Evolutionary conservation across 495 filamentous ascomycete species (phyloP), one percentile per base, ranked within the genome.

Genomic region (Aspergillus cavernicola): DNA sequence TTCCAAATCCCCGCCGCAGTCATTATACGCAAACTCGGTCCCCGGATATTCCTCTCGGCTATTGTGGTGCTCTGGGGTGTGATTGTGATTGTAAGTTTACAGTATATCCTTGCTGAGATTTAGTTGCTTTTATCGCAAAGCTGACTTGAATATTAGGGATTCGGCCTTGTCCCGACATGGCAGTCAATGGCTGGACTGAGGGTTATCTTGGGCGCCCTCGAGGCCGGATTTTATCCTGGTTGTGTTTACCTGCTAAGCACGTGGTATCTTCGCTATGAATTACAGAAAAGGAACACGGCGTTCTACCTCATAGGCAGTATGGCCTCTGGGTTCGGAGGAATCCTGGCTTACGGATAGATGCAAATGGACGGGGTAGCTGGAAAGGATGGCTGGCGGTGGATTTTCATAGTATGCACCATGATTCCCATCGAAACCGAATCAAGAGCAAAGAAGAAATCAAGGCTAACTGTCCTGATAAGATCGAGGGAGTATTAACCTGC

Each of bases 171-270:
- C 18, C 35, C 3, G 2, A 15, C 60, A 4, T 84, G 74, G 71
- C 46, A 59, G 13, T 38, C 58, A 3, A 66, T 85, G 67, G 64
- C 69, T 2, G 79, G 46, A 0, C 56, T 83, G 38, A 66, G 81
- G 13, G 60, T 81, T 1, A 18, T 83, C 16, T 66, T 85, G 24
- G 81, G 81, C 50, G 57, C 79, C 12, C 58, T 84, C 3, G 81
- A 85, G 55, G 79, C 80, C 1, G 41, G 55, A 6, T 82, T 80
- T 62, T 81, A 77, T 65, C 80, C 80, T 60, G 71, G 36, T 50
- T 74, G 70, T 37, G 70, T 76, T 2, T 81, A 81, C 55, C 64
- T 82, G 20, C 68, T 83, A 7, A 69, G 61, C 48, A 77, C 72
- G 7, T 82, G 80, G 80, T 82, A 82, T 56, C n/a, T n/a, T n/a